Evolutionary conservation across 306 rosid species (phyloP).

Genomic region (Cucurbita maxima): DNA sequence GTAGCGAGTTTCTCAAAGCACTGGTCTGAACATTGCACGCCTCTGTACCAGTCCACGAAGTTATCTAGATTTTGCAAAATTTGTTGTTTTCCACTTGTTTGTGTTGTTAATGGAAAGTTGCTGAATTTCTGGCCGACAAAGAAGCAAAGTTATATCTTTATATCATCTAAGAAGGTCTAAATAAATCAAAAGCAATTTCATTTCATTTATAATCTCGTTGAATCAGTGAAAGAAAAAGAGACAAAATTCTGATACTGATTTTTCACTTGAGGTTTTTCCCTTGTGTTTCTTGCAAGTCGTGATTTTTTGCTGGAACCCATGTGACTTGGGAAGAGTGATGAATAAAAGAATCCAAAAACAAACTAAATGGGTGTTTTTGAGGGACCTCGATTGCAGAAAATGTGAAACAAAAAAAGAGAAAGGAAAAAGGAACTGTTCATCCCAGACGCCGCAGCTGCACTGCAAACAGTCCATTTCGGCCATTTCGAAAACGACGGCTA

Average conservation of each 20-base stretch:
- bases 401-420: neutral
- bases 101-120: neutral
- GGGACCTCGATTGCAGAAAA: slow-evolving; percentile 17
- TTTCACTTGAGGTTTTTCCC: neutral
- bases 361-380: slow-evolving; percentile 15
- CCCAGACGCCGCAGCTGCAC: slow-evolving; percentile 14
- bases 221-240: neutral
- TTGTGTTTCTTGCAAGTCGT: neutral
- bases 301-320: neutral
- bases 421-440: neutral
- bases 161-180: neutral
- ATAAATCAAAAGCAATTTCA: neutral
- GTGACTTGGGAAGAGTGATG: neutral
- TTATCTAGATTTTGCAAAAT: slow-evolving; percentile 10
- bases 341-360: neutral
- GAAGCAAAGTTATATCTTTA: neutral
- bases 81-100: slow-evolving; percentile 12
- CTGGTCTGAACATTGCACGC: slow-evolving; percentile 36
- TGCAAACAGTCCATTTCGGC: neutral
- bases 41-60: slow-evolving; percentile 9
- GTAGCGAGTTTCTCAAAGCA: slow-evolving; percentile 14
- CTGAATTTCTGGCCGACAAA: neutral
- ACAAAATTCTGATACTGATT: neutral
- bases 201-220: neutral
- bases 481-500: neutral